Evolutionary conservation across 441 rosid species (phyloP), one percentile per base, ranked within the genome.

Genomic region (Mallotus repandus): DNA sequence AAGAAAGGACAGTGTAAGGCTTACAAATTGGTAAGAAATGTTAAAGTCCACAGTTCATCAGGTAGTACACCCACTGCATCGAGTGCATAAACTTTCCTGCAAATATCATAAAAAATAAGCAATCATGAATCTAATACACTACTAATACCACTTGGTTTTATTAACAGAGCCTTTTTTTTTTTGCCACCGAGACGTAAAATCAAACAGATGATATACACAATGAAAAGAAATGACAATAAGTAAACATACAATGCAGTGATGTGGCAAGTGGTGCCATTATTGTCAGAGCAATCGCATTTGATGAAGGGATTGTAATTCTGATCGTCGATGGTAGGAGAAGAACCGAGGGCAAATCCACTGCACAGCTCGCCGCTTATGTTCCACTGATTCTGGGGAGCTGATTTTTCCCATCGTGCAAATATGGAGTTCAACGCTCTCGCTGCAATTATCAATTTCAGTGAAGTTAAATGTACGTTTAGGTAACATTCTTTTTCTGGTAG

Each of bases 361-460:
- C 96, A 90, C 0, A 75, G 83, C 62, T 89, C 88, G 54, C 90
- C 93, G 68, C 86, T 87, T 18, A 53, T 82, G 77, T 87, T 91
- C 93, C 96, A 91, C 4, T 65, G 73, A 0, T 13, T 9, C 15
- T 68, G 69, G 29, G 18, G 11, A 11, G 93, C 83, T 69, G 78
- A 67, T 41, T 81, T 78, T 29, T 75, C 82, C 91, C 96, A 90
- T 67, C 72, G 58, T 45, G 74, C 55, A 38, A 87, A 90, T 0
- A 90, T 76, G 9, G 84, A 81, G 74, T 89, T 90, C 79, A 90
- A 68, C 7, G 80, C 81, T 49, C 75, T 68, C 22, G 81, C 96
- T 89, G 84, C 71, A 66, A 67, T 16, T 46, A 41, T 43, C 41
- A 56, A 13, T 49, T 18, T 13, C 1, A 13, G 16, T 21, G 13